Percentiles rank a stretch among this genome's conserved stretches.
Evolutionary conservation across 352 stramenopile species (phyloP).

Genomic region (Pythium periplocum): DNA sequence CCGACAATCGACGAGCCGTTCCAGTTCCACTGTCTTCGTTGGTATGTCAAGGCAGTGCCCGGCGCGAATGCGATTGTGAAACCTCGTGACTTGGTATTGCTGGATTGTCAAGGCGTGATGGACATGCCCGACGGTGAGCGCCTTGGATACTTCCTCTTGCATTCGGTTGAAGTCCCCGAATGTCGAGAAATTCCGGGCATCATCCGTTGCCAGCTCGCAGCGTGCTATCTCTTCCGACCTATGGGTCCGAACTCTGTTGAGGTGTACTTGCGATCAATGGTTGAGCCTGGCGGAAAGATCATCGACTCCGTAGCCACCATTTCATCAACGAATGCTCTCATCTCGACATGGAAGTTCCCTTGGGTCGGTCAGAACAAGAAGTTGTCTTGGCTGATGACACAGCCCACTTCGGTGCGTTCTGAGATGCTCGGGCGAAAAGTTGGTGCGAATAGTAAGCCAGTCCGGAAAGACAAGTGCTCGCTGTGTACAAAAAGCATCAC

Average conservation of each 20-base stretch:
- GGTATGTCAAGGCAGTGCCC: constrained; percentile 16
- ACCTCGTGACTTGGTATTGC: constrained; percentile 9
- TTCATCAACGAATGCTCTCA: constrained; percentile 29
- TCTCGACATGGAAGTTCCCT: constrained; percentile 29
- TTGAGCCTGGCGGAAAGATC: constrained; percentile 37
- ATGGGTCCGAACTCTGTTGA: constrained; percentile 24
- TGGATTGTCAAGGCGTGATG: constrained; percentile 10
- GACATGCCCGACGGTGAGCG: constrained; percentile 1
- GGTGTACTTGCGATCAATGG: constrained; percentile 37
- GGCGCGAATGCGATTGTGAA: constrained; percentile 9
- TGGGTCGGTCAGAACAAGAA: constrained; percentile 35
- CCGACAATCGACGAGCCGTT: constrained; percentile 22
- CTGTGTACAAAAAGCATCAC: too few species aligned
- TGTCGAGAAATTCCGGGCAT: constrained; percentile 26
- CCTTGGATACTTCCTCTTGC: constrained; percentile 36
- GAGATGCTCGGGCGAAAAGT: too few species aligned
- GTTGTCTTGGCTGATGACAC: too few species aligned
- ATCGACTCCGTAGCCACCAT: constrained; percentile 33
- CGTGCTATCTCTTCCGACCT: constrained; percentile 32
- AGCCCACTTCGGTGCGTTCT: too few species aligned
- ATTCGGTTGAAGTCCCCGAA: constrained; percentile 38
- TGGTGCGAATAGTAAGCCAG: too few species aligned
- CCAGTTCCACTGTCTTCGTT: constrained; percentile 16
- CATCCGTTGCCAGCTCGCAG: constrained; percentile 33
- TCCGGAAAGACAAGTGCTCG: too few species aligned